Evolutionary conservation across 352 stramenopile species (phyloP).

Genomic region (Blastocystis sp.): DNA sequence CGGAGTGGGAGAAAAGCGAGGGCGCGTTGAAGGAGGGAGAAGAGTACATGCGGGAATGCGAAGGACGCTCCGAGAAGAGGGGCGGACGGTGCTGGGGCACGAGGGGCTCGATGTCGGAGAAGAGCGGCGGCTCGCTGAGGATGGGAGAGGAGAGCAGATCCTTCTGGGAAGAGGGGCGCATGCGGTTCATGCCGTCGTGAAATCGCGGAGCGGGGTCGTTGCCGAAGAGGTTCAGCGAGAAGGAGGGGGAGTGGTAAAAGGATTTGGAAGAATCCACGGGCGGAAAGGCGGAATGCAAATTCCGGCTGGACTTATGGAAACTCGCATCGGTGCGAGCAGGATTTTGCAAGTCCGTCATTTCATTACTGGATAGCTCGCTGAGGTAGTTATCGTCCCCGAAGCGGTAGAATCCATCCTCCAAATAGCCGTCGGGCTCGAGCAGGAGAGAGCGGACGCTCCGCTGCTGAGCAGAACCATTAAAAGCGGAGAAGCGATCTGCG

Average conservation of each 20-base stretch:
- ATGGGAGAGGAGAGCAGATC: background rate
- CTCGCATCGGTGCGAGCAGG: background rate
- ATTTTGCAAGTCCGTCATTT: background rate
- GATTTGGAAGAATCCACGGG: background rate
- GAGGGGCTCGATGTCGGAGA: conserved; percentile 6
- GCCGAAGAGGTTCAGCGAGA: background rate
- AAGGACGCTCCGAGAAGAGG: conserved; percentile 18
- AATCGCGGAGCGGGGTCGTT: background rate
- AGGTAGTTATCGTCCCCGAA: background rate
- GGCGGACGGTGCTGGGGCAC: background rate
- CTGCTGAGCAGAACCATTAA: background rate
- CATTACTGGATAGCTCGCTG: background rate
- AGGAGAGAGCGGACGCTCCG: background rate
- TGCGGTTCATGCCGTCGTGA: background rate
- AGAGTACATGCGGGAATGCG: conserved; percentile 44
- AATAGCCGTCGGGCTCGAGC: background rate
- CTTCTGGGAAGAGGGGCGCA: background rate
- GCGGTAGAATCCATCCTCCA: background rate
- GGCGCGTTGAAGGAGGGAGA: conserved; percentile 11
- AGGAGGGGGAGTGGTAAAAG: background rate
- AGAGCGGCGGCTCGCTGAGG: conserved; percentile 49
- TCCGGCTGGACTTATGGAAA: background rate
- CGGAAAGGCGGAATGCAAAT: background rate
- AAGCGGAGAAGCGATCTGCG: background rate
- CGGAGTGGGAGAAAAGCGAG: conserved; percentile 15